Base-by-base conservation (phyloP, 345 rosid genomes). In the Gossypium rotundifolium region DNA sequence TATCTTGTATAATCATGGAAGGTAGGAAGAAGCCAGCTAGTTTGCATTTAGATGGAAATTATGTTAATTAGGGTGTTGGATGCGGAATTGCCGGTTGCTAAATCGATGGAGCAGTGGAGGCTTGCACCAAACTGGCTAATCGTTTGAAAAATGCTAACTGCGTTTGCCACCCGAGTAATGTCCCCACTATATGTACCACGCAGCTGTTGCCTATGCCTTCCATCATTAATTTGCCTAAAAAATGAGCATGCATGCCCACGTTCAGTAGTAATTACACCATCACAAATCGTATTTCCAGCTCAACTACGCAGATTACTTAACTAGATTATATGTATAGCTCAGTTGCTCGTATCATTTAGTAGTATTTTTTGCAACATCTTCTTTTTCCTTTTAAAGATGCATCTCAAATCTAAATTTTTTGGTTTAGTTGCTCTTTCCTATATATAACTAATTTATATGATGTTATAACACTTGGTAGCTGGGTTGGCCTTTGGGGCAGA, bases 151-250 rank as follows among this genome's bases (percentile, higher is more conserved):
- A n/a, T 57, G 9, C 73, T 9, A 11, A 68, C 11, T 17, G 65
- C 42, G 7, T 12, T 12, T 44, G 81, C 52, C 71, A 60, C 40
- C 57, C 63, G 42, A 45, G 11, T 25, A 1, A 25, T 70, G 71
- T 60, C 72, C 78, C 77, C 57, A 23, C 70, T 6, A 2, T 59
- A 0, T 6, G 8, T 59, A 1, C 23, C 9, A 17, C 23, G 16
- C 67, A 6, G 73, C 42, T 55, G 73, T 10, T 69, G 59, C 60
- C 60, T 60, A 14, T 69, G 51, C 52, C 53, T 60, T 52, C 45
- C 44, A 54, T 49, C 61, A 42, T 53, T 29, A 54, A 48, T 17
- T 18, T 61, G 65, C 74, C 51, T 69, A 20, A 7, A 44, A 60
- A 40, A 74, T 53, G 65, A 64, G 44, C 16, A 59, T 53, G 38